Conservation (phyloP, 371 early-diverging fungal genomes). For the Mycotypha africana region DNA sequence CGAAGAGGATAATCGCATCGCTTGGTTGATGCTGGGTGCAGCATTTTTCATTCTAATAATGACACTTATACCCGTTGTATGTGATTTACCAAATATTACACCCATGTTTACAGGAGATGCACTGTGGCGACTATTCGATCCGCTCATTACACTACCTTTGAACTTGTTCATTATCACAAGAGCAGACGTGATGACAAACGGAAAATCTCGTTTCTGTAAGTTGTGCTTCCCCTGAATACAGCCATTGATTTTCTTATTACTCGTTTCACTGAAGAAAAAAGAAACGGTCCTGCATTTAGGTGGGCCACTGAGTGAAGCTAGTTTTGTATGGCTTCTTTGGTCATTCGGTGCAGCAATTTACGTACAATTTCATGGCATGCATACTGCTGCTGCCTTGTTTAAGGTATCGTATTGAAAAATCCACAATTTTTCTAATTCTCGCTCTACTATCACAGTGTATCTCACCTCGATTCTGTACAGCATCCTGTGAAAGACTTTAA, state of each 20-base stretch:
- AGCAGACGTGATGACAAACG: slow-evolving; percentile 25
- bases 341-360: slow-evolving; percentile 35
- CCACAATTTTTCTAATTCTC: no score
- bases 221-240: not conserved
- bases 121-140: slow-evolving; percentile 41
- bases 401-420: slow-evolving; percentile 30
- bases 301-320: slow-evolving; percentile 26
- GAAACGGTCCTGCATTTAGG: no score
- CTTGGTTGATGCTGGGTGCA: slow-evolving; percentile 28
- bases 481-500: slow-evolving; percentile 46
- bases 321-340: slow-evolving; percentile 34
- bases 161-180: slow-evolving; percentile 34
- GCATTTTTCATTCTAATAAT: slow-evolving; percentile 30
- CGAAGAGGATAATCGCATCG: slow-evolving; percentile 19
- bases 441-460: no score
- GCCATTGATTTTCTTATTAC: not conserved
- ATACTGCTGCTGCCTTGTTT: slow-evolving; percentile 40
- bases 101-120: slow-evolving; percentile 39
- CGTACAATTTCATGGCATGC: slow-evolving; percentile 44
- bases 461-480: no score
- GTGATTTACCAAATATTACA: slow-evolving; percentile 21
- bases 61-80: slow-evolving; percentile 36
- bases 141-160: slow-evolving; percentile 38
- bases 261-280: no score
- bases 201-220: slow-evolving; percentile 27